phyloP scores from a whole-genome alignment of 2,329 filamentous ascomycete genomes.

The Epichloe gansuensis region DNA sequence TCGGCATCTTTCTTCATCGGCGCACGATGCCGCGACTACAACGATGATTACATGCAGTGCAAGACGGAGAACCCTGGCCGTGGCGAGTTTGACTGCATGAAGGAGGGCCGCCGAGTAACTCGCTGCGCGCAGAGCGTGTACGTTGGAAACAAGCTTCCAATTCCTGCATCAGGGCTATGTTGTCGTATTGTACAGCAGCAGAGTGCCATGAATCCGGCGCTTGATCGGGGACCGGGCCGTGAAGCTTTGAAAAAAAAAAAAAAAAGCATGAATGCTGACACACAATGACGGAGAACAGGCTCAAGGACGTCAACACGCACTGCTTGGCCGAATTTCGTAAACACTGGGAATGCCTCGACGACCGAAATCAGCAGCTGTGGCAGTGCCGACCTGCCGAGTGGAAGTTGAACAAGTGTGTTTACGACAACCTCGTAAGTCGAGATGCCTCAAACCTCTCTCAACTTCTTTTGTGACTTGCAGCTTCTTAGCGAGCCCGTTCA shows the following conservation, averaged over 20 bases:
- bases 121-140: constrained; percentile 95
- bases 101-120: constrained; percentile 92
- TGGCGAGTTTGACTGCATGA: constrained; percentile 89
- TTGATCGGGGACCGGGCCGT: no score
- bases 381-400: constrained; percentile 83
- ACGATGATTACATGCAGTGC: constrained; percentile 99
- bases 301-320: constrained; percentile 92
- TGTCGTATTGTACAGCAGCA: neutral
- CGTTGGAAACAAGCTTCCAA: constrained; percentile 25
- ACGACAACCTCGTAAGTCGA: constrained; percentile 74
- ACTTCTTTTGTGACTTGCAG: neutral
- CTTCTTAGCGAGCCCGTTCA: neutral
- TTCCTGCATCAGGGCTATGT: neutral
- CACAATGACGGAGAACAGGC: constrained; percentile 33
- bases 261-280: constrained; percentile 4
- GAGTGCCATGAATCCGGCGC: no score
- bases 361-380: constrained; percentile 97
- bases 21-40: constrained; percentile 85
- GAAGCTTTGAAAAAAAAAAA: neutral
- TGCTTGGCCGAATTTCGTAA: constrained; percentile 83
- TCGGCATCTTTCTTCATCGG: constrained; percentile 96
- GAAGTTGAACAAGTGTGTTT: constrained; percentile 90
- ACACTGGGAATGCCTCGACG: constrained; percentile 92
- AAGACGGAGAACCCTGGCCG: constrained; percentile 86
- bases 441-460: neutral